These are phyloP conservation scores for Medicago ruthenica DNA, from an alignment of 306 rosid species.

Conservation along the genomic window DNA sequence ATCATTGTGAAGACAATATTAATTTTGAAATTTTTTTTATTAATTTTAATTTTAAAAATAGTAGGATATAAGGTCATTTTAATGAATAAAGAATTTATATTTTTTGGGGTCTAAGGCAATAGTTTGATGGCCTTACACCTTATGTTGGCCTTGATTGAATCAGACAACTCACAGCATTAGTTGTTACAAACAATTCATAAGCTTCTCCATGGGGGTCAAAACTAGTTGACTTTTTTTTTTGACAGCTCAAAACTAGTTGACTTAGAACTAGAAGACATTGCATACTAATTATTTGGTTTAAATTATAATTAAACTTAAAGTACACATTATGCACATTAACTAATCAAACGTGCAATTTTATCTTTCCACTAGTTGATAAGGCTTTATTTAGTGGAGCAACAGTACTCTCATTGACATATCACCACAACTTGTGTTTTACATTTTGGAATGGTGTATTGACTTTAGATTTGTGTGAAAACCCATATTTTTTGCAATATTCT, in stretches of 20 bases:
- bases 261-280: background rate
- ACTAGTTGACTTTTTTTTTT: background rate
- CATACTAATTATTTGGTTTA: background rate
- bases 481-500: constrained; percentile 39
- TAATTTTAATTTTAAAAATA: too few relatives aligned
- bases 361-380: constrained; percentile 40
- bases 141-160: background rate
- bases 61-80: too few relatives aligned
- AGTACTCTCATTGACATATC: constrained; percentile 37
- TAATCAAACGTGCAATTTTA: constrained; percentile 15
- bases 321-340: constrained; percentile 12
- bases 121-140: too few relatives aligned
- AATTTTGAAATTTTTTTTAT: too few relatives aligned
- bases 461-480: constrained; percentile 34
- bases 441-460: constrained; percentile 40
- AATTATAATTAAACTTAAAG: background rate
- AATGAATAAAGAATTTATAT: too few relatives aligned
- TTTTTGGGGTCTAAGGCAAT: too few relatives aligned
- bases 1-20: too few relatives aligned
- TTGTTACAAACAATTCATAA: background rate
- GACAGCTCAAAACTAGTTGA: background rate
- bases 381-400: constrained; percentile 42
- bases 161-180: background rate
- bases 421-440: constrained; percentile 40
- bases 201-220: background rate